Percentiles rank a stretch among this genome's conserved stretches.
Evolutionary conservation across 2,329 filamentous ascomycete species (phyloP).

Genomic region (Aspergillus glaucus): DNA sequence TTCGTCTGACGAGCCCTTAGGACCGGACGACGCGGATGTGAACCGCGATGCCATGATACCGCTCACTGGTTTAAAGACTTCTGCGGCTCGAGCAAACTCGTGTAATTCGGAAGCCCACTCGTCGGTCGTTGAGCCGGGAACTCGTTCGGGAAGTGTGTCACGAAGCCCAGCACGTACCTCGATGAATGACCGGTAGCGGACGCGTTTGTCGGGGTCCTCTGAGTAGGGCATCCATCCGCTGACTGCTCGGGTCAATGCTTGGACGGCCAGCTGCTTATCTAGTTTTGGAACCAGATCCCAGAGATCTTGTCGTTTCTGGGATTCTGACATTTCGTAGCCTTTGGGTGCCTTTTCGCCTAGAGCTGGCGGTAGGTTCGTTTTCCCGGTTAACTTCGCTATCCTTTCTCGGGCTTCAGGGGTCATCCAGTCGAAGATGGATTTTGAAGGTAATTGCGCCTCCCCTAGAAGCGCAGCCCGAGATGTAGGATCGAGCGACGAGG

Average conservation of each 20-base stretch:
- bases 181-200: conserved; percentile 76
- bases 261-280: conserved; percentile 60
- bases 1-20: conserved; percentile 34
- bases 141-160: conserved; percentile 52
- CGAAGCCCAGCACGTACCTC: conserved; percentile 65
- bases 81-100: conserved; percentile 68
- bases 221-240: conserved; percentile 74
- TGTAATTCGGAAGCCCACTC: conserved; percentile 75
- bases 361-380: conserved; percentile 67
- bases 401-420: conserved; percentile 69
- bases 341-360: conserved; percentile 64
- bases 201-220: conserved; percentile 71
- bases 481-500: conserved; percentile 67
- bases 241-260: conserved; percentile 60
- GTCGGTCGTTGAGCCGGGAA: conserved; percentile 50
- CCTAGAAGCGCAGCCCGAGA: conserved; percentile 73
- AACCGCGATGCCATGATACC: conserved; percentile 92
- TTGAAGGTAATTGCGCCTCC: conserved; percentile 74
- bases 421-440: conserved; percentile 93
- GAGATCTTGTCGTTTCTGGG: conserved; percentile 55
- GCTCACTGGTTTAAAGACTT: conserved; percentile 85
- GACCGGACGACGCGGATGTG: conserved; percentile 52
- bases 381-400: conserved; percentile 69
- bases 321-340: conserved; percentile 57
- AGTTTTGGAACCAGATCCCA: conserved; percentile 57